Evolutionary conservation across 2,329 filamentous ascomycete genomes (phyloP).

Genomic region (Fusarium sororula): DNA sequence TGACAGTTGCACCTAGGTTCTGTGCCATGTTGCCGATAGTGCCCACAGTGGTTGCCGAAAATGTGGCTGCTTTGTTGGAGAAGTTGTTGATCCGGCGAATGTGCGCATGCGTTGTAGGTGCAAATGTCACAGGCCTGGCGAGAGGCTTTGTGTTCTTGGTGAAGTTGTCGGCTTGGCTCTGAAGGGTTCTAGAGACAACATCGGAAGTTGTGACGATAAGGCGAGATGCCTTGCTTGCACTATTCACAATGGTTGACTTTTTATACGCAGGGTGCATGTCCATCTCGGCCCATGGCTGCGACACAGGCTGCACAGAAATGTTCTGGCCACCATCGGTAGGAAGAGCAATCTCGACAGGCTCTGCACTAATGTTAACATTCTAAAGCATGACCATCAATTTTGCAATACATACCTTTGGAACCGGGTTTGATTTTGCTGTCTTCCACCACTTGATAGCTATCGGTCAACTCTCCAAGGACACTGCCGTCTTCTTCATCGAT

Average conservation of each 20-base stretch:
- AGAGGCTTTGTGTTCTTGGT: slow-evolving; percentile 81
- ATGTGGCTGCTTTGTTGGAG: slow-evolving; percentile 78
- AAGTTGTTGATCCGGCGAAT: slow-evolving; percentile 92
- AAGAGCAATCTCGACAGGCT: slow-evolving; percentile 82
- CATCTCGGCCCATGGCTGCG: slow-evolving; percentile 77
- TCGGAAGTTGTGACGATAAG: slow-evolving; percentile 89
- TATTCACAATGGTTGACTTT: slow-evolving; percentile 85
- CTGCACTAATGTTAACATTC: slow-evolving; percentile 45
- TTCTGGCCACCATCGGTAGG: slow-evolving; percentile 72
- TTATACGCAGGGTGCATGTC: slow-evolving; percentile 91
- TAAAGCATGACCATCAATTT: background rate
- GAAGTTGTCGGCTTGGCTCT: slow-evolving; percentile 81
- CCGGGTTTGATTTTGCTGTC: slow-evolving; percentile 79
- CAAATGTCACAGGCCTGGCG: slow-evolving; percentile 86
- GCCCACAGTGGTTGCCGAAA: slow-evolving; percentile 88
- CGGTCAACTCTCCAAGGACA: slow-evolving; percentile 89
- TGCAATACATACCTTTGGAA: slow-evolving; percentile 77
- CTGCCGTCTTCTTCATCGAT: slow-evolving; percentile 96
- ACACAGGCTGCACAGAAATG: slow-evolving; percentile 72
- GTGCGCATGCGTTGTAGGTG: slow-evolving; percentile 81
- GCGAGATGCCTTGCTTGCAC: slow-evolving; percentile 86
- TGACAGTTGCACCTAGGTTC: slow-evolving; percentile 81
- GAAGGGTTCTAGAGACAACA: slow-evolving; percentile 80
- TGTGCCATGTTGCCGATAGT: slow-evolving; percentile 86
- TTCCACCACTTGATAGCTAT: slow-evolving; percentile 83